Percentiles rank a stretch among this genome's conserved stretches.
phyloP scores from a whole-genome alignment of 148 eudicot genomes.

The Cornus controversa region DNA sequence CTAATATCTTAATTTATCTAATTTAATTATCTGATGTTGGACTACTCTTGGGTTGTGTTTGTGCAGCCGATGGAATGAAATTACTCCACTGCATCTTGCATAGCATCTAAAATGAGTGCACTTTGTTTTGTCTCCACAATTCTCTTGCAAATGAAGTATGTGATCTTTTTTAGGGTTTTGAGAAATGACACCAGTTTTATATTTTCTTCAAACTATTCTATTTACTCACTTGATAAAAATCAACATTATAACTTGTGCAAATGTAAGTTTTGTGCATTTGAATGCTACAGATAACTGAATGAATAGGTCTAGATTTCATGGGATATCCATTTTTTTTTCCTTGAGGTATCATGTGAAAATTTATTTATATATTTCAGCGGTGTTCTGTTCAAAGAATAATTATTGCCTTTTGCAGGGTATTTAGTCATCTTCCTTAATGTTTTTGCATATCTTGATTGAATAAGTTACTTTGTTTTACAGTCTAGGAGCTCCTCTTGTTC shows the following conservation, averaged over 20 bases:
- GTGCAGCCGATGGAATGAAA: not conserved
- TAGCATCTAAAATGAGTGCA: not conserved
- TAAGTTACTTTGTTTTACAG: slow-evolving; percentile 36
- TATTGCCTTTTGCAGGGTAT: not conserved
- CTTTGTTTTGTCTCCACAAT: not conserved
- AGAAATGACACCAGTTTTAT: not conserved
- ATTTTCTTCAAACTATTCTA: too few relatives aligned
- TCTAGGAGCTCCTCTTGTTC: slow-evolving; percentile 37
- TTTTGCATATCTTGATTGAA: not conserved
- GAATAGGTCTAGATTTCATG: not conserved
- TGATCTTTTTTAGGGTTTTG: not conserved
- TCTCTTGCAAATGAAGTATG: not conserved
- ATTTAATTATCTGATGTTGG: too few relatives aligned
- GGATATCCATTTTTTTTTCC: not conserved
- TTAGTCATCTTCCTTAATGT: not conserved
- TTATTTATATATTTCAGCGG: not conserved
- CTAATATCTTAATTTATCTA: too few relatives aligned
- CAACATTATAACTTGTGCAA: too few relatives aligned
- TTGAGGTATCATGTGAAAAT: not conserved
- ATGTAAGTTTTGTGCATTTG: not conserved
- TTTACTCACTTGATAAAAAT: too few relatives aligned
- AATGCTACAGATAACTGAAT: not conserved
- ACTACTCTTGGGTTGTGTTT: not conserved
- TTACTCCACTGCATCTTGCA: not conserved
- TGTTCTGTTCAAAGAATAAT: not conserved